Evolutionary conservation across 148 eudicot genomes (phyloP).

Genomic region (Oxyria digyna): DNA sequence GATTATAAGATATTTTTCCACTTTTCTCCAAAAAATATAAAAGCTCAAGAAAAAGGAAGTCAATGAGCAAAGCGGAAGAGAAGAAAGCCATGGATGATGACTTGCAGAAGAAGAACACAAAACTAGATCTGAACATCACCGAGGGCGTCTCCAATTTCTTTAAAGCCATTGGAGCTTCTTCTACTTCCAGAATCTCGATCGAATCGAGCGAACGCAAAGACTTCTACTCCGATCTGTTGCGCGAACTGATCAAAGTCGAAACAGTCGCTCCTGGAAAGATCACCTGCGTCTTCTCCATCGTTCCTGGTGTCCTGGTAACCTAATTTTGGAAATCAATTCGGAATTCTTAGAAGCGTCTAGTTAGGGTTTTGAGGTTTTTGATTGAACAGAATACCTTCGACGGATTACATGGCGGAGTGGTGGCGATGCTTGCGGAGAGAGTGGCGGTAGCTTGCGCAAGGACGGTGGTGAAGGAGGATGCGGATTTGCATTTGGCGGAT

Average conservation of each 20-base stretch:
- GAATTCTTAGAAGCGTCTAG: neutral
- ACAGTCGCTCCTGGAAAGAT: slow-evolving; percentile 30
- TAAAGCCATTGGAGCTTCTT: slow-evolving; percentile 1
- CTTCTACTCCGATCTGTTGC: slow-evolving; percentile 20
- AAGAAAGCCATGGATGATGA: neutral
- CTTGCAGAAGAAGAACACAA: neutral
- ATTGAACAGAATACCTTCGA: slow-evolving; percentile 1
- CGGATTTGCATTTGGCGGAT: slow-evolving; percentile 64
- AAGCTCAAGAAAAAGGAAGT: neutral
- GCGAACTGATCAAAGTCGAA: slow-evolving; percentile 24
- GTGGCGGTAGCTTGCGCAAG: slow-evolving; percentile 70
- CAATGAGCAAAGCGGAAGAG: neutral
- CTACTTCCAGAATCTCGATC: slow-evolving; percentile 1
- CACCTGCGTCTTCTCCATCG: slow-evolving; percentile 30
- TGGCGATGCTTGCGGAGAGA: slow-evolving; percentile 54
- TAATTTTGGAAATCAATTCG: neutral
- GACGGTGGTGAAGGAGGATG: slow-evolving; percentile 66
- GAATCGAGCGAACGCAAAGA: slow-evolving; percentile 5
- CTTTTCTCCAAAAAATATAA: too few species aligned
- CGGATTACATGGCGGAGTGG: slow-evolving; percentile 79
- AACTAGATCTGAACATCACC: neutral
- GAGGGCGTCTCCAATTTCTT: neutral
- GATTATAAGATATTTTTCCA: too few species aligned
- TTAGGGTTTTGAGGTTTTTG: neutral
- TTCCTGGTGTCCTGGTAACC: slow-evolving; percentile 31